Conservation (phyloP, 2,329 filamentous ascomycete species). For the Chaetomium olivaceum region DNA sequence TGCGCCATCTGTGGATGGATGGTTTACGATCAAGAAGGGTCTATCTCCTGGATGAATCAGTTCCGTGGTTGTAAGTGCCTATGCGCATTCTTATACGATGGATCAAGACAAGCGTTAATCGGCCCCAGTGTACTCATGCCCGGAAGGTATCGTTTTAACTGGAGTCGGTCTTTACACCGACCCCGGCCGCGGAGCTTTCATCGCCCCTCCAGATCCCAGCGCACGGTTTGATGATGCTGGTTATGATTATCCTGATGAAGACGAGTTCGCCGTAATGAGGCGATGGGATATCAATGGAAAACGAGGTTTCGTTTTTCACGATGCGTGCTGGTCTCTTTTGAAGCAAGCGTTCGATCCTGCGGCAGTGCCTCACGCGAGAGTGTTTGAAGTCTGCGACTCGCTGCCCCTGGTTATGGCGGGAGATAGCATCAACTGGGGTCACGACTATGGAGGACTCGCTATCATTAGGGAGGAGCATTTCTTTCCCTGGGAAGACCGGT, state of each 20-base stretch:
- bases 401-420: neutral
- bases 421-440: neutral
- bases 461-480: neutral
- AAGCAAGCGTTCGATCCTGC: neutral
- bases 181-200: neutral
- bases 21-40: neutral
- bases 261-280: neutral
- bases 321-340: slow-evolving; percentile 2
- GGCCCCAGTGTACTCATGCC: neutral
- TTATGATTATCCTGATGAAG: neutral
- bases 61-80: slow-evolving; percentile 1
- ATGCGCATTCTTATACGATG: too few species aligned
- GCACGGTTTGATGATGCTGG: slow-evolving; percentile 10
- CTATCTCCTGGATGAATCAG: neutral
- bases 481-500: slow-evolving; percentile 4
- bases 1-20: slow-evolving; percentile 5
- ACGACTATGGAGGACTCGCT: slow-evolving; percentile 3
- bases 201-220: neutral
- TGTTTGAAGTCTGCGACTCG: slow-evolving; percentile 9
- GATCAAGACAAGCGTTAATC: too few species aligned
- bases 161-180: slow-evolving; percentile 1
- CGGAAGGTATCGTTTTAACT: neutral
- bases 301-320: slow-evolving; percentile 8
- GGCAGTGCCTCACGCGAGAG: neutral
- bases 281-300: neutral